Evolutionary conservation across 1,284 basidiomycete genomes (phyloP).

Genomic region (Inonotus obliquus): DNA sequence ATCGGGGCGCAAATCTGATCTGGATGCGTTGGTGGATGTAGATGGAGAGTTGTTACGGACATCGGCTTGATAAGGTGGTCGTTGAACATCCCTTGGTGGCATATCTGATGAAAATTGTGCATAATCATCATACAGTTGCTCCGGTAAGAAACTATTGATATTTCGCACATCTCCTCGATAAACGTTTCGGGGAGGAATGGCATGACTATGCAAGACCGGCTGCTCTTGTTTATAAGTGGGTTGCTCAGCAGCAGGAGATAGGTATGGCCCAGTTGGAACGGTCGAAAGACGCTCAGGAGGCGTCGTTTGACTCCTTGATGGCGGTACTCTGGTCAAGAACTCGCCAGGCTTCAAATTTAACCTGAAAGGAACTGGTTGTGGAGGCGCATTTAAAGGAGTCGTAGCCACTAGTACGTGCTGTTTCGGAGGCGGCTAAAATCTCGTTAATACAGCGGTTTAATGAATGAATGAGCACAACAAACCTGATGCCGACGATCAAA

Average conservation of each 20-base stretch:
- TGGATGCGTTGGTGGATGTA: slow-evolving; percentile 9
- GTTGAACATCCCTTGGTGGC: neutral
- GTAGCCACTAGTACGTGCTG: slow-evolving; percentile 10
- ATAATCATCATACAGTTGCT: slow-evolving; percentile 9
- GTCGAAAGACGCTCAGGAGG: neutral
- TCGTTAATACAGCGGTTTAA: neutral
- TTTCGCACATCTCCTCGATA: neutral
- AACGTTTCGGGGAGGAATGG: neutral
- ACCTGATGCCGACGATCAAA: slow-evolving; percentile 5
- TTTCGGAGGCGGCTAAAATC: neutral
- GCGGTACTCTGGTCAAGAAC: slow-evolving; percentile 14
- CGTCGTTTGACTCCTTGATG: neutral
- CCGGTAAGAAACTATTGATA: slow-evolving; percentile 8
- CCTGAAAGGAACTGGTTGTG: slow-evolving; percentile 13
- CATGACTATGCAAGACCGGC: neutral
- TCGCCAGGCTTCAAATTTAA: slow-evolving; percentile 17
- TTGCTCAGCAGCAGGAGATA: neutral
- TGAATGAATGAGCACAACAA: neutral
- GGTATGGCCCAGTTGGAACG: neutral
- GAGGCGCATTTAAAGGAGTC: slow-evolving; percentile 3
- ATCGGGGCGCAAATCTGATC: slow-evolving; percentile 6
- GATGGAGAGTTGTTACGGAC: neutral
- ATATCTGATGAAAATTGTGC: neutral
- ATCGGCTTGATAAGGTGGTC: neutral
- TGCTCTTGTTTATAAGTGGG: neutral